Evolutionary conservation across 2,329 filamentous ascomycete species (phyloP).

Genomic region (Endothia cerciana): DNA sequence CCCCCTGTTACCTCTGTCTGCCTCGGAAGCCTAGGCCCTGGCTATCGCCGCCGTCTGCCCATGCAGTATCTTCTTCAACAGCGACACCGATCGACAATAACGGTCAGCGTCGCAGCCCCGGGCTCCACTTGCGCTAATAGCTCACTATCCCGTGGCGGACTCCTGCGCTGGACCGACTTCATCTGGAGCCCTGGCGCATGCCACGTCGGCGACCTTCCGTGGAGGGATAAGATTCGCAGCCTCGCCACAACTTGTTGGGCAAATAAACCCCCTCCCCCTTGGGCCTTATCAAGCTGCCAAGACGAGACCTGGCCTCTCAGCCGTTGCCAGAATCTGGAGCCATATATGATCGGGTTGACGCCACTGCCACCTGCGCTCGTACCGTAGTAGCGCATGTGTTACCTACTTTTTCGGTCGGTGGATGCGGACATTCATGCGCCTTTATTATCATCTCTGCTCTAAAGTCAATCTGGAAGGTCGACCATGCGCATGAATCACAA

Average conservation of each 20-base stretch:
- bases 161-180: not conserved
- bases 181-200: not conserved
- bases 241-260: not conserved
- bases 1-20: not conserved
- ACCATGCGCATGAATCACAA: not conserved
- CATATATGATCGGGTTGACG: not conserved
- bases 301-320: not conserved
- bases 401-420: not conserved
- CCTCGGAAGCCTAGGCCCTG: not conserved
- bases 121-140: not conserved
- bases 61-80: not conserved
- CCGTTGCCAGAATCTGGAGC: not conserved
- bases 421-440: no score
- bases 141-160: not conserved
- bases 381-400: not conserved
- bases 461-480: not conserved
- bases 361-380: no score
- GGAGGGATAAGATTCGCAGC: not conserved
- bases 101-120: not conserved
- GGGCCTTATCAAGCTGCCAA: not conserved
- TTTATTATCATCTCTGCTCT: no score
- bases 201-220: not conserved
- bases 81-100: not conserved
- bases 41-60: not conserved
- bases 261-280: no score